phyloP scores from a whole-genome alignment of 805 yeast genomes.

The Yueomyces sinensis region DNA sequence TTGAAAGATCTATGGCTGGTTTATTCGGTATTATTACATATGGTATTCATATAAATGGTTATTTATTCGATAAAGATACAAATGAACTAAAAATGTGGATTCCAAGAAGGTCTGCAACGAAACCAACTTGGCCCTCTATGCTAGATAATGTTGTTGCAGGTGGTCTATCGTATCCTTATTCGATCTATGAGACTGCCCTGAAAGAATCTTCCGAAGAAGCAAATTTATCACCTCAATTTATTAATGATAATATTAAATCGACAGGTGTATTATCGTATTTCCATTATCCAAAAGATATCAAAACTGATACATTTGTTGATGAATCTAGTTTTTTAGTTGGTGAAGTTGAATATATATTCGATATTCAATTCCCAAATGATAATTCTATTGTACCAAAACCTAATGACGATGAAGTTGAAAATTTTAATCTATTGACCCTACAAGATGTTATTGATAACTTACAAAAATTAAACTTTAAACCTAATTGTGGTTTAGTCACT shows the following conservation, averaged over 20 bases:
- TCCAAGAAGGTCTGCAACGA: slow-evolving; percentile 64
- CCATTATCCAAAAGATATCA: slow-evolving; percentile 24
- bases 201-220: slow-evolving; percentile 92
- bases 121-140: slow-evolving; percentile 83
- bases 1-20: slow-evolving; percentile 76
- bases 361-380: slow-evolving; percentile 40
- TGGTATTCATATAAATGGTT: slow-evolving; percentile 85
- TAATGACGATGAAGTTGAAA: slow-evolving; percentile 64
- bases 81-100: slow-evolving; percentile 57
- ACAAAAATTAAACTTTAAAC: slow-evolving; percentile 57
- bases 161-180: slow-evolving; percentile 75
- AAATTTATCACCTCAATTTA: slow-evolving; percentile 45
- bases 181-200: slow-evolving; percentile 58
- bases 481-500: slow-evolving; percentile 71
- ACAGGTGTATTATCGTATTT: slow-evolving; percentile 64
- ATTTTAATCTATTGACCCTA: slow-evolving; percentile 49
- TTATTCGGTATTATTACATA: slow-evolving; percentile 78
- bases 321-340: slow-evolving; percentile 67
- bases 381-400: slow-evolving; percentile 36
- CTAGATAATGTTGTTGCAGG: slow-evolving; percentile 94
- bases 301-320: slow-evolving; percentile 16
- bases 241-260: slow-evolving; percentile 30
- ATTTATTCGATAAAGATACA: slow-evolving; percentile 33
- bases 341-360: slow-evolving; percentile 75
- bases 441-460: slow-evolving; percentile 43